These are phyloP conservation scores for Naegleria lovaniensis DNA, from an alignment of 208 protist genomes.

Conservation along the genomic window DNA sequence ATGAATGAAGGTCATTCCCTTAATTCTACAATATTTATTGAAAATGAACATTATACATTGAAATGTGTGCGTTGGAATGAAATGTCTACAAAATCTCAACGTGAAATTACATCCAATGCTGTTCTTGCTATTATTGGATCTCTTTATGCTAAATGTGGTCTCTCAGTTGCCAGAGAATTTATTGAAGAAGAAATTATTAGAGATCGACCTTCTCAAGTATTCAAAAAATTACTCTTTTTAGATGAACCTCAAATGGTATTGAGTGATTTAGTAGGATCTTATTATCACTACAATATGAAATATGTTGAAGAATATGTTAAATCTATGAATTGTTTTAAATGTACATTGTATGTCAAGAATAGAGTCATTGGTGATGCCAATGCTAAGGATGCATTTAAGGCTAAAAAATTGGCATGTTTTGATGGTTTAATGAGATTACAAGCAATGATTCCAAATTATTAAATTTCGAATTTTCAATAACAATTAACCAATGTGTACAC, in stretches of 20 bases:
- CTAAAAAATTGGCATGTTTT: background rate
- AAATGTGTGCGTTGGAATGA: background rate
- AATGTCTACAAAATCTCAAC: background rate
- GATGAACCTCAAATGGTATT: background rate
- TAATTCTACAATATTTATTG: background rate
- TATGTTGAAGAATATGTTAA: background rate
- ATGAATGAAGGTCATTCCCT: background rate
- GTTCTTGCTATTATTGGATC: background rate
- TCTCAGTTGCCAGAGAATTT: background rate
- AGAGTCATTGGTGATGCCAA: background rate
- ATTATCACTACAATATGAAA: background rate
- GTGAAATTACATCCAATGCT: background rate
- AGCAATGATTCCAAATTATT: background rate
- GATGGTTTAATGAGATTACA: background rate
- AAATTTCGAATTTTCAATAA: too few relatives aligned
- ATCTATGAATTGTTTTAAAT: background rate
- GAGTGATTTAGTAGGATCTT: background rate
- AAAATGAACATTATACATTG: background rate
- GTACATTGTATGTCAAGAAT: background rate
- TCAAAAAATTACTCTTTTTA: background rate
- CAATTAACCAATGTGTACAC: too few relatives aligned
- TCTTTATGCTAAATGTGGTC: background rate
- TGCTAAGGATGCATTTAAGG: background rate
- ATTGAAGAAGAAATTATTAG: background rate
- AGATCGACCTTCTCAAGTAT: background rate